Evolutionary conservation across 176 grass and related monocot species (phyloP).

Genomic region (Puccinellia tenuiflora): DNA sequence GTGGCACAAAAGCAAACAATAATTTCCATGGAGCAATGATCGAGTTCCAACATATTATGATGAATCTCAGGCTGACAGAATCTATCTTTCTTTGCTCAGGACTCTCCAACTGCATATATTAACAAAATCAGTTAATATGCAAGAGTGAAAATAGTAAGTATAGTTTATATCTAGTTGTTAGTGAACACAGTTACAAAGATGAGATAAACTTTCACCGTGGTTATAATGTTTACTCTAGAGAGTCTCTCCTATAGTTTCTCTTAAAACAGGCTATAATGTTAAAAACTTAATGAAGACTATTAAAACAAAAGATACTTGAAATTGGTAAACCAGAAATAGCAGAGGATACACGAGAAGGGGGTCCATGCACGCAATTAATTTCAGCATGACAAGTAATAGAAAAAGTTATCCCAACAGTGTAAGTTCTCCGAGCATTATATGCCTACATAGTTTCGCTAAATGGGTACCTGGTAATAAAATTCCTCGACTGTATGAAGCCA

Average conservation of each 20-base stretch:
- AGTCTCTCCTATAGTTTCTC: background rate
- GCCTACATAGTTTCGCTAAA: background rate
- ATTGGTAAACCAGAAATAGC: background rate
- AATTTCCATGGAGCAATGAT: constrained; percentile 63
- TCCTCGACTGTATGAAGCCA: background rate
- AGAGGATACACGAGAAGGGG: background rate
- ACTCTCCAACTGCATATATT: constrained; percentile 45
- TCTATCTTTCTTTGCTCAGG: constrained; percentile 44
- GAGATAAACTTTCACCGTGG: background rate
- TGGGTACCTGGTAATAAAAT: background rate
- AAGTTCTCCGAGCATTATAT: background rate
- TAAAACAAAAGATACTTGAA: background rate
- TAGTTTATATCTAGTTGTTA: background rate
- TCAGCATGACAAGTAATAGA: background rate
- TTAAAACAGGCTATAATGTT: background rate
- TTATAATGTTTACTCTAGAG: background rate
- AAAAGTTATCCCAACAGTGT: background rate
- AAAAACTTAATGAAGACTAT: background rate
- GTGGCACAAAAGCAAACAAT: constrained; percentile 73
- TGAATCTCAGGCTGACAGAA: constrained; percentile 14
- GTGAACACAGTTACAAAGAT: background rate
- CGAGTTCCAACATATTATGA: constrained; percentile 48
- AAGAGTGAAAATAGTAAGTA: background rate
- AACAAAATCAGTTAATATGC: background rate
- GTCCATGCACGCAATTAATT: background rate